Conservation (phyloP, 805 yeast species). For the Scheffersomyces coipomensis region DNA sequence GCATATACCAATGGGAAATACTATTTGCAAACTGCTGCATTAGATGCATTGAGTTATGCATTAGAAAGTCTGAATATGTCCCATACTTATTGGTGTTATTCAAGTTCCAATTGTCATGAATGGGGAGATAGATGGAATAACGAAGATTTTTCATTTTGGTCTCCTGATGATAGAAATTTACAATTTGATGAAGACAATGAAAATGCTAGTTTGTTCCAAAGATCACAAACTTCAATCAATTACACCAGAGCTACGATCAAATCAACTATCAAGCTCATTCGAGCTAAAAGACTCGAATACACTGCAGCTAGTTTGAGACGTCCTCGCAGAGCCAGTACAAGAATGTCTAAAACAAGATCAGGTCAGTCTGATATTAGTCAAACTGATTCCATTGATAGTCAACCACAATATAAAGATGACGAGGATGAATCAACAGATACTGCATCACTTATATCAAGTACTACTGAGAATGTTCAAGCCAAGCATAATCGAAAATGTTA, state of each 20-base stretch:
- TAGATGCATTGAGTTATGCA: slow-evolving; percentile 80
- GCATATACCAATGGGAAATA: slow-evolving; percentile 70
- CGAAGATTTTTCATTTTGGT: slow-evolving; percentile 90
- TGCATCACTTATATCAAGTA: slow-evolving; percentile 20
- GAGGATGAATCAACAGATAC: slow-evolving; percentile 13
- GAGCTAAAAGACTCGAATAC: background rate
- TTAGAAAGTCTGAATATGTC: slow-evolving; percentile 71
- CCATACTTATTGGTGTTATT: slow-evolving; percentile 86
- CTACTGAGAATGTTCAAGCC: slow-evolving; percentile 18
- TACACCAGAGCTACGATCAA: background rate
- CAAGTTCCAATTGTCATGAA: slow-evolving; percentile 66
- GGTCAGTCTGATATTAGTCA: background rate
- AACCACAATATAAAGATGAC: background rate
- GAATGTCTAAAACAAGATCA: background rate
- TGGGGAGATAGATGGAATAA: slow-evolving; percentile 95
- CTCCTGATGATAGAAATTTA: slow-evolving; percentile 54
- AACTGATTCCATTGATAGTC: background rate
- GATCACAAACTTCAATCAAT: background rate
- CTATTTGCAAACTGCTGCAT: slow-evolving; percentile 71
- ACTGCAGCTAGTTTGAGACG: background rate
- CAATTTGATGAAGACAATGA: slow-evolving; percentile 10
- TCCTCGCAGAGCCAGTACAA: background rate
- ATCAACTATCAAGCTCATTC: background rate
- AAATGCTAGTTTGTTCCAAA: background rate
- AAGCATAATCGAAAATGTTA: slow-evolving; percentile 32